A percentile compares a stretch with the other conserved stretches of the same genome.
Conservation (phyloP, 331 rosid species). For the Spiraea crenata region DNA sequence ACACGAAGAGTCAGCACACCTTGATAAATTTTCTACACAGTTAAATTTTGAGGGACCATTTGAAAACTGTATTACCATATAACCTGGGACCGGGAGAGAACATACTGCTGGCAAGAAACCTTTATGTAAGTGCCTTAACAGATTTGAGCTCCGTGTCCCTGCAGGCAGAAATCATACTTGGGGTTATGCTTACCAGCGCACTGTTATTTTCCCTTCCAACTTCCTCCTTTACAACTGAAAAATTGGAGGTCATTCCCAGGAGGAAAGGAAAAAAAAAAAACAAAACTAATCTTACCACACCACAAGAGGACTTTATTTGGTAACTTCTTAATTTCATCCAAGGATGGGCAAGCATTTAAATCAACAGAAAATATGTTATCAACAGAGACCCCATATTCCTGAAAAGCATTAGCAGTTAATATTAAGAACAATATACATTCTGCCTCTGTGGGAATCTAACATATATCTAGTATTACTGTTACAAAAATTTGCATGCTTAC, state of each 20-base stretch:
- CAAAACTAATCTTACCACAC: constrained; percentile 62
- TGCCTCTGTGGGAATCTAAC: neutral
- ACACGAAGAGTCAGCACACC: neutral
- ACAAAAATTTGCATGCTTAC: constrained; percentile 33
- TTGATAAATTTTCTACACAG: neutral
- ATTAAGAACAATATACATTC: neutral
- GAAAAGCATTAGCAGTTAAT: constrained; percentile 1
- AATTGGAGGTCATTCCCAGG: neutral
- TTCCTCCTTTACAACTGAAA: neutral
- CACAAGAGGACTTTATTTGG: constrained; percentile 81
- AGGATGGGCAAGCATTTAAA: constrained; percentile 48
- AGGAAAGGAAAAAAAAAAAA: neutral
- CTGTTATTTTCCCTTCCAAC: neutral
- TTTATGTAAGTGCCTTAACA: constrained; percentile 73
- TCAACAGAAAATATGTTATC: constrained; percentile 61
- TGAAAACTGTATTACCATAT: constrained; percentile 46
- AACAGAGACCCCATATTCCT: constrained; percentile 68
- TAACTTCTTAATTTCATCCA: constrained; percentile 59
- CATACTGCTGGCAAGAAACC: constrained; percentile 80
- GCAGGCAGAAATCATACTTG: neutral
- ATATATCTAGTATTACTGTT: neutral
- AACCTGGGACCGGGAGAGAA: constrained; percentile 74
- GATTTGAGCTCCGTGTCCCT: constrained; percentile 76
- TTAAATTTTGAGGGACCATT: too few relatives aligned
- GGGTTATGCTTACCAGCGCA: neutral